Evolutionary conservation across 805 yeast species (phyloP).

Genomic region (Wickerhamiella cacticola): DNA sequence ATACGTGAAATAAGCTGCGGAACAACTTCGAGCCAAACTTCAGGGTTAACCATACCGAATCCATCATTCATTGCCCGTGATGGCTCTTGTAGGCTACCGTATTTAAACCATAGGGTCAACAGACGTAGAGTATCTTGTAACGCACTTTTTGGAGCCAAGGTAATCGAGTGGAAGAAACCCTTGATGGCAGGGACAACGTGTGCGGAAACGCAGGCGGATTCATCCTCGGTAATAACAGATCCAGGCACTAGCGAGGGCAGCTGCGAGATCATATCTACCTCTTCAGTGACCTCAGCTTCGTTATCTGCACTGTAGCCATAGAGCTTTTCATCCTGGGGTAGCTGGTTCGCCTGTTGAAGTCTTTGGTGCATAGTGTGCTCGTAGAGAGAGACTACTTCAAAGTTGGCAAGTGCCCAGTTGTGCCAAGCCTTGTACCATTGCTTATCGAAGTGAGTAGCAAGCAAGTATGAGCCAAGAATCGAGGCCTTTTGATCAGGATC

Average conservation of each 20-base stretch:
- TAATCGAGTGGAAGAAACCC: slow-evolving; percentile 91
- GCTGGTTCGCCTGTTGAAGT: slow-evolving; percentile 9
- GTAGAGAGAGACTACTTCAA: slow-evolving; percentile 73
- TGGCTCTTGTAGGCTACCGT: slow-evolving; percentile 88
- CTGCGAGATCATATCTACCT: slow-evolving; percentile 5
- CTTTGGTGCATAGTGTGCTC: slow-evolving; percentile 19
- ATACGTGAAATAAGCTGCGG: slow-evolving; percentile 94
- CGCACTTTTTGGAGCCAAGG: slow-evolving; percentile 74
- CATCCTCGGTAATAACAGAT: slow-evolving; percentile 25
- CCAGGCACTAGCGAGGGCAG: slow-evolving; percentile 16
- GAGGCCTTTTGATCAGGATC: slow-evolving; percentile 57
- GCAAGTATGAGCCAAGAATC: slow-evolving; percentile 76
- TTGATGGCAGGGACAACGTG: slow-evolving; percentile 93
- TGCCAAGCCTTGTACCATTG: slow-evolving; percentile 99
- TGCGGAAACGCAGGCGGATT: slow-evolving; percentile 43
- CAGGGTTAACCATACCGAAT: slow-evolving; percentile 74
- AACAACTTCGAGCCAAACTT: slow-evolving; percentile 88
- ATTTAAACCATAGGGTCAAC: slow-evolving; percentile 88
- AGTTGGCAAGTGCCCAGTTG: slow-evolving; percentile 97
- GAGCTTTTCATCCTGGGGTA: not conserved
- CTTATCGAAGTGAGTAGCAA: slow-evolving; percentile 89
- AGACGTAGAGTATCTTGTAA: slow-evolving; percentile 85
- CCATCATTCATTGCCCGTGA: slow-evolving; percentile 87
- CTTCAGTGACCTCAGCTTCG: not conserved
- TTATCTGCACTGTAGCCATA: slow-evolving; percentile 13